phyloP scores from a whole-genome alignment of 1,139 yeast species.

The Candida frijolesensis region DNA sequence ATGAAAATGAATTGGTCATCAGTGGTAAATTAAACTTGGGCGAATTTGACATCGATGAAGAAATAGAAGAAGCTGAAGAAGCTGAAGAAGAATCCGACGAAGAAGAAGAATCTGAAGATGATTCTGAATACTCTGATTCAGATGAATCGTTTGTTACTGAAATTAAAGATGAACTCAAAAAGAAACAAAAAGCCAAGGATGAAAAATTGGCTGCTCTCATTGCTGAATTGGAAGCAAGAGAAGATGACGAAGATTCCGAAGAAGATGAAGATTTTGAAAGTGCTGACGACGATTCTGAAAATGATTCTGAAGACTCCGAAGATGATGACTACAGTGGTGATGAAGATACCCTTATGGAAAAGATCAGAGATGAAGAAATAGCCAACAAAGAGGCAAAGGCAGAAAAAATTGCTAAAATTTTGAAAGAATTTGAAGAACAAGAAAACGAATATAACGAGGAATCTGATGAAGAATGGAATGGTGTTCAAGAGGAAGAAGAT shows the following conservation, averaged over 20 bases:
- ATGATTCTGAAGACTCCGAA: constrained; percentile 25
- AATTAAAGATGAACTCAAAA: constrained; percentile 25
- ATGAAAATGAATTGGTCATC: constrained; percentile 46
- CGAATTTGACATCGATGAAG: constrained; percentile 20
- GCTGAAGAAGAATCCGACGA: constrained; percentile 21
- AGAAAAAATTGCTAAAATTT: constrained; percentile 34
- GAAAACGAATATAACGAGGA: constrained; percentile 45
- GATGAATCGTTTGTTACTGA: constrained; percentile 24
- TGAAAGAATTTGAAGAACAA: constrained; percentile 42
- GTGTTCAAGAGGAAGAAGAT: constrained; percentile 11
- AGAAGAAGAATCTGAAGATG: constrained; percentile 37
- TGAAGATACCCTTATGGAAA: constrained; percentile 14
- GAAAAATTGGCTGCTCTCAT: constrained; percentile 21
- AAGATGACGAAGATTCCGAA: constrained; percentile 35
- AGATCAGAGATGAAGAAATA: constrained; percentile 8
- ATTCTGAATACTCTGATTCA: constrained; percentile 20
- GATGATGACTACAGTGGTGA: constrained; percentile 22
- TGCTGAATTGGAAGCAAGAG: not conserved
- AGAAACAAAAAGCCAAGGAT: constrained; percentile 23
- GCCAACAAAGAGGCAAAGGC: constrained; percentile 22
- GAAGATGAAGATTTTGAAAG: constrained; percentile 41
- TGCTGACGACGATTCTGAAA: constrained; percentile 34
- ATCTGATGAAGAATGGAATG: constrained; percentile 33
- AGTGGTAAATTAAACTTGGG: constrained; percentile 45
- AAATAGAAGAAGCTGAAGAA: constrained; percentile 15